Percentiles rank a stretch among this genome's conserved stretches.
These are phyloP conservation scores for Claviceps digitariae DNA, from an alignment of 2,329 filamentous ascomycete species.

Conservation along the genomic window DNA sequence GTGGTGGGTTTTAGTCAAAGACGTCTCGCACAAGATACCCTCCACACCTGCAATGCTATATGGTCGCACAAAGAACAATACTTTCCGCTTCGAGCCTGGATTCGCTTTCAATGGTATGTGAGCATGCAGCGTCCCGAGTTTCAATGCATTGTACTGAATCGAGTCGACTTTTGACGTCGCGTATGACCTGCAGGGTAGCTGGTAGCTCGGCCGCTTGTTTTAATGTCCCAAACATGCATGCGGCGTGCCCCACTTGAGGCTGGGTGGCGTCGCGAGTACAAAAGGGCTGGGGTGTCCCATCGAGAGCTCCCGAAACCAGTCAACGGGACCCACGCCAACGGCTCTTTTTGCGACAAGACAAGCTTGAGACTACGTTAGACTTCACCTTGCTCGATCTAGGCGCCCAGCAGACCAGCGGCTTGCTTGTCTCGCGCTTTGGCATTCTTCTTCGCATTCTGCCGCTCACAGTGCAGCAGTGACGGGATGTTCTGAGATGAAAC, in stretches of 20 bases:
- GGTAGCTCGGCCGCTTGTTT: too few relatives aligned
- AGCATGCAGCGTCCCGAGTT: too few relatives aligned
- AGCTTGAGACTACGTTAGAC: not conserved
- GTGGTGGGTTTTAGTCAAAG: too few relatives aligned
- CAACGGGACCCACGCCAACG: not conserved
- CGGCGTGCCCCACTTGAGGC: not conserved
- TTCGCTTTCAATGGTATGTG: too few relatives aligned
- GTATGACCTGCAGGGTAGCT: too few relatives aligned
- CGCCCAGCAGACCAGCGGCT: not conserved
- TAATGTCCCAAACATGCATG: not conserved
- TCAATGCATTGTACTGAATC: too few relatives aligned
- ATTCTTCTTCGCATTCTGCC: too few relatives aligned
- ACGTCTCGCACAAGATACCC: too few relatives aligned
- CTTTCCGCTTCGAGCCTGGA: too few relatives aligned
- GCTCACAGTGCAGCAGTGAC: not conserved
- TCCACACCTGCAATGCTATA: too few relatives aligned
- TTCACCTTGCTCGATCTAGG: not conserved
- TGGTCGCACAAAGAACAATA: too few relatives aligned
- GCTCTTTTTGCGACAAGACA: not conserved
- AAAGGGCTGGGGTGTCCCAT: not conserved
- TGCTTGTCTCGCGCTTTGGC: not conserved
- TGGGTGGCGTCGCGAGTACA: not conserved
- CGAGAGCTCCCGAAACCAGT: not conserved
- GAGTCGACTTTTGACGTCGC: too few relatives aligned
- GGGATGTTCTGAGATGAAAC: not conserved